Base-by-base conservation (phyloP, 2,329 filamentous ascomycete genomes). In the Fusarium globosum region DNA sequence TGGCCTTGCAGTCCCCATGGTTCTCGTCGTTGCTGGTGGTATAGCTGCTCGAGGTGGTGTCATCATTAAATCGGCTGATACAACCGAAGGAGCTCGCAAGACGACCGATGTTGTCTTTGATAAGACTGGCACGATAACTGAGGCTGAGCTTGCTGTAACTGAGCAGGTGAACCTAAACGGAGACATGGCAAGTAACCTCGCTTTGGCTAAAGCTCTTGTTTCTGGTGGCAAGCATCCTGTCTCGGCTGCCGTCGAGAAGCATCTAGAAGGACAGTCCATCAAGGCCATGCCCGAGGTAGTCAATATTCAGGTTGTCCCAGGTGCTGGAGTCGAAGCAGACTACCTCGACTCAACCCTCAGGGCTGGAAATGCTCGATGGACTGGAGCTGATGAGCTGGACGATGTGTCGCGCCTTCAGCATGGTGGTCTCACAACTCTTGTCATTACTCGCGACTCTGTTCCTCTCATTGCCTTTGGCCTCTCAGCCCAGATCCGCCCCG, bases 1-100 rank as follows among this genome's bases (percentile, higher is more conserved):
- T 36, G 89, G 89, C 0, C 83, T 93, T 4, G 89, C 89, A 4
- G 89, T 92, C 1, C 90, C 91, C 0, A 91, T 92, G 88, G 90
- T 92, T 5, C 80, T 92, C 12, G 86, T 92, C 2, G 87, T 92
- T 42, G 87, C 88, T 4, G 86, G 88, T 13, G 88, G 89, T 3
- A 84, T 90, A 6, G 88, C 87, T 0, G 89, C 90, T 7, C 82
- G 86, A 16, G 80, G 82, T 14, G 90, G 90, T 3, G 85, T 92
- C n/a, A 85, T 92, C 48, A 88, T 92, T 79, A 90, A 91, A 77
- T 85, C 87, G 3, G 86, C 88, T 0, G 82, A 88, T 46, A 85
- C 84, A 9, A 87, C 89, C 1, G 89, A 92, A 73, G 79, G 84
- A 6, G 86, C 86, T 3, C 82, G 84, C 39, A 89, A 88, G 64